These are phyloP conservation scores for Dissophora globulifera DNA, from an alignment of 192 early-diverging fungal species.

Conservation along the genomic window DNA sequence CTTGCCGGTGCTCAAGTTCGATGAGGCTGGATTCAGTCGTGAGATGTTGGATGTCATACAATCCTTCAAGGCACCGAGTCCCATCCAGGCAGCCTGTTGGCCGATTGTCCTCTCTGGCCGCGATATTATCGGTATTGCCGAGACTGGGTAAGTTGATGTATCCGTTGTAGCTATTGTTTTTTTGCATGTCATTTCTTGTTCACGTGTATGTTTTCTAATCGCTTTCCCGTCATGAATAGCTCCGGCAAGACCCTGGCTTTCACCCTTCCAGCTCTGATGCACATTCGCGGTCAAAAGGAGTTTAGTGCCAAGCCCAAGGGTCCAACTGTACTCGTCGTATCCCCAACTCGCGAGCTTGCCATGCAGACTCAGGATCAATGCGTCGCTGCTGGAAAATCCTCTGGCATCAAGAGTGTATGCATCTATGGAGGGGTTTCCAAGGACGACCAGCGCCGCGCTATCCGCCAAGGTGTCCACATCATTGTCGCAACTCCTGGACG, in stretches of 20 bases:
- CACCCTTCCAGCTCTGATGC: conserved; percentile 87
- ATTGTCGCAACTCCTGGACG: conserved; percentile 97
- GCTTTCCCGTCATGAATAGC: conserved; percentile 9
- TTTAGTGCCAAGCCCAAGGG: conserved; percentile 67
- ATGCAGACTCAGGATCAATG: conserved; percentile 94
- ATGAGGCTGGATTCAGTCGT: conserved; percentile 74
- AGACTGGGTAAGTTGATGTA: conserved; percentile 77
- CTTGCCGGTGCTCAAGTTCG: conserved; percentile 78
- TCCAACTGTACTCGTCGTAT: conserved; percentile 85
- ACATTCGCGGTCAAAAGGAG: conserved; percentile 78
- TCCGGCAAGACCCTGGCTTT: conserved; percentile 96
- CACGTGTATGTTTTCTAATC: no score
- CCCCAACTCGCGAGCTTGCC: conserved; percentile 97
- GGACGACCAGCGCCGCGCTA: conserved; percentile 66
- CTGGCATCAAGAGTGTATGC: conserved; percentile 75
- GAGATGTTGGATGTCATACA: conserved; percentile 71
- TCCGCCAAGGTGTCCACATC: conserved; percentile 72
- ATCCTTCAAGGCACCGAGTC: conserved; percentile 85
- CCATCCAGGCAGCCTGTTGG: conserved; percentile 96
- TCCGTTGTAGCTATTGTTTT: no score
- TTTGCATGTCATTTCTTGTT: no score
- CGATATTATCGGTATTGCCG: conserved; percentile 95
- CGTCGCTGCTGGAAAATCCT: conserved; percentile 67
- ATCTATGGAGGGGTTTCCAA: conserved; percentile 94
- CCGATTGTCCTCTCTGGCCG: conserved; percentile 82